Percentiles rank a stretch among this genome's conserved stretches.
Conservation (phyloP, 768 basidiomycete genomes). For the Lyophyllum shimeji region DNA sequence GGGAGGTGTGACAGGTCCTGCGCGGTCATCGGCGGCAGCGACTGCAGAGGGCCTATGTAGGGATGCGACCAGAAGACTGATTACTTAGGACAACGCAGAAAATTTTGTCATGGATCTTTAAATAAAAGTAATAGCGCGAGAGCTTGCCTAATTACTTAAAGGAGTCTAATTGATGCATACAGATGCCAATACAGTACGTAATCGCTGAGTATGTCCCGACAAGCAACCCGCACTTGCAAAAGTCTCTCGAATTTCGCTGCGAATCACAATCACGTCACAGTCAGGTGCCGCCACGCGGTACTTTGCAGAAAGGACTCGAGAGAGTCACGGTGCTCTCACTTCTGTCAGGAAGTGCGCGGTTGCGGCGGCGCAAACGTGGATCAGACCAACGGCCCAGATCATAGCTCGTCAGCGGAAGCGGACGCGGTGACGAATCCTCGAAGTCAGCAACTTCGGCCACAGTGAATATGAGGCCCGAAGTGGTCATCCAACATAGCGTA, state of each 20-base stretch:
- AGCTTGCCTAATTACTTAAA: constrained; percentile 1
- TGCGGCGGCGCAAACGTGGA: neutral
- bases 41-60: neutral
- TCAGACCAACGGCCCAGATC: neutral
- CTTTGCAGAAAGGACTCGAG: neutral
- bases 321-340: neutral
- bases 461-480: neutral
- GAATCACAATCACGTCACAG: neutral
- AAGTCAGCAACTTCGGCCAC: constrained; percentile 1
- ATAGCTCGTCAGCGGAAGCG: neutral
- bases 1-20: constrained; percentile 2
- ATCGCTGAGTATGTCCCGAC: neutral
- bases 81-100: neutral
- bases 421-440: neutral
- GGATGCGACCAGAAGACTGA: neutral
- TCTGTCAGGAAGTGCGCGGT: neutral
- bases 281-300: neutral
- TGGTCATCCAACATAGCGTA: constrained; percentile 66
- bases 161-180: no score
- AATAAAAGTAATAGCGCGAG: neutral
- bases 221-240: neutral
- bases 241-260: neutral
- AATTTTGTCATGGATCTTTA: neutral
- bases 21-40: neutral
- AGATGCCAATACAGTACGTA: constrained; percentile 1